Evolutionary conservation across 495 filamentous ascomycete species (phyloP).

Genomic region (Hypoxylon lienhwacheense): DNA sequence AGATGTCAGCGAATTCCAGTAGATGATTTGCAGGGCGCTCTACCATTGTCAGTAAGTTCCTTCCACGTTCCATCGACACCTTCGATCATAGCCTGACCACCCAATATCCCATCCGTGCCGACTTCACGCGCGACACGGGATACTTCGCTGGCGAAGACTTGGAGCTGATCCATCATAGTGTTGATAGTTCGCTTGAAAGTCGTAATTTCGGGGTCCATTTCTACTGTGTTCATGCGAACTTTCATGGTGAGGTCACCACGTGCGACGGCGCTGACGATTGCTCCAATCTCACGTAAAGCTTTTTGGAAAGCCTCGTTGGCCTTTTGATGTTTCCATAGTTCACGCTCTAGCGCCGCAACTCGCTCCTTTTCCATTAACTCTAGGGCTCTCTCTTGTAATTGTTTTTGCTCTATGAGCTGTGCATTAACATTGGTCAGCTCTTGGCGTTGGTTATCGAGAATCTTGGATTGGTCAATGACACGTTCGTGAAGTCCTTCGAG

Average conservation of each 20-base stretch:
- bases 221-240: constrained; percentile 90
- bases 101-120: constrained; percentile 95
- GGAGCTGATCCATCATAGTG: constrained; percentile 98
- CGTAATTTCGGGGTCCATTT: constrained; percentile 99
- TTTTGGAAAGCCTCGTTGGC: constrained; percentile 99
- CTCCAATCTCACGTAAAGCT: constrained; percentile 92
- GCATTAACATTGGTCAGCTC: constrained; percentile 71
- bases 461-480: constrained; percentile 76
- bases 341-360: constrained; percentile 71
- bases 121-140: constrained; percentile 95
- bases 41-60: constrained; percentile 93
- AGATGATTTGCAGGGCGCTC: constrained; percentile 18
- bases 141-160: constrained; percentile 96
- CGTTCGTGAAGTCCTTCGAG: constrained; percentile 71
- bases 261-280: constrained; percentile 93
- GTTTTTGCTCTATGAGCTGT: constrained; percentile 66
- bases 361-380: constrained; percentile 57
- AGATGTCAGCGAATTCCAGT: constrained; percentile 22
- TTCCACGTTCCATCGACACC: constrained; percentile 98
- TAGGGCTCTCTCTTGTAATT: constrained; percentile 63
- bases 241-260: constrained; percentile 97
- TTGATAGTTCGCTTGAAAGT: constrained; percentile 98
- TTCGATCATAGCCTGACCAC: constrained; percentile 91
- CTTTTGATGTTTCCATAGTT: constrained; percentile 94
- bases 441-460: constrained; percentile 72